Conservation (phyloP, 805 yeast genomes). For the Candida taoyuanica region DNA sequence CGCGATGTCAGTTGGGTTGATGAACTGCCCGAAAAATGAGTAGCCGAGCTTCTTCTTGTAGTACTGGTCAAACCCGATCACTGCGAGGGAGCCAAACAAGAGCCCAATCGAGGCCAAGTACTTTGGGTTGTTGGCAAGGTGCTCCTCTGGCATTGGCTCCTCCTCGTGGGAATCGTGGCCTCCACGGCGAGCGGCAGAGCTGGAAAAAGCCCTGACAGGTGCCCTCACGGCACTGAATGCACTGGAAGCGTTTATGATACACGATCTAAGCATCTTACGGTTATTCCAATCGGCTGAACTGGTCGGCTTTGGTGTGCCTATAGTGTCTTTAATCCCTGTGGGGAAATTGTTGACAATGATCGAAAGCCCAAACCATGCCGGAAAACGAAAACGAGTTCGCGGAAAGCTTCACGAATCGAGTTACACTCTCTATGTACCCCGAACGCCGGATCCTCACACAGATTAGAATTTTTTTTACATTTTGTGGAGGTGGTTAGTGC, state of each 20-base stretch:
- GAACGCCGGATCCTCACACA: no score
- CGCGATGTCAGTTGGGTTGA: conserved; percentile 9
- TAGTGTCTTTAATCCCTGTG: no score
- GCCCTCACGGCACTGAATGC: neutral
- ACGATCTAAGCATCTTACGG: conserved; percentile 2
- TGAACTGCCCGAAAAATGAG: conserved; percentile 15
- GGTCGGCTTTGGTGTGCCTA: no score
- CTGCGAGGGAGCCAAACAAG: conserved; percentile 3
- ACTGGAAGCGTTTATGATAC: neutral
- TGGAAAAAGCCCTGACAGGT: conserved; percentile 3
- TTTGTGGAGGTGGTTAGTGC: no score
- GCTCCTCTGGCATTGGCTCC: conserved; percentile 14
- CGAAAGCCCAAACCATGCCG: no score
- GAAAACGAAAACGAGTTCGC: neutral
- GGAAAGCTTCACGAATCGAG: neutral
- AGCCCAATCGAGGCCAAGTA: conserved; percentile 11
- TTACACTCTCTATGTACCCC: no score
- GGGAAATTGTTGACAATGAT: no score
- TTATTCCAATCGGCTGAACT: neutral
- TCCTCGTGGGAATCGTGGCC: conserved; percentile 12
- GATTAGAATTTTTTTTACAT: neutral
- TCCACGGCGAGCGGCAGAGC: conserved; percentile 3
- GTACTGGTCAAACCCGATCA: conserved; percentile 7
- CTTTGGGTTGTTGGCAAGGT: conserved; percentile 14
- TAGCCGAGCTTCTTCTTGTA: conserved; percentile 11